Percentiles rank a stretch among this genome's conserved stretches.
phyloP scores from a whole-genome alignment of 768 basidiomycete genomes.

The Suillus decipiens region DNA sequence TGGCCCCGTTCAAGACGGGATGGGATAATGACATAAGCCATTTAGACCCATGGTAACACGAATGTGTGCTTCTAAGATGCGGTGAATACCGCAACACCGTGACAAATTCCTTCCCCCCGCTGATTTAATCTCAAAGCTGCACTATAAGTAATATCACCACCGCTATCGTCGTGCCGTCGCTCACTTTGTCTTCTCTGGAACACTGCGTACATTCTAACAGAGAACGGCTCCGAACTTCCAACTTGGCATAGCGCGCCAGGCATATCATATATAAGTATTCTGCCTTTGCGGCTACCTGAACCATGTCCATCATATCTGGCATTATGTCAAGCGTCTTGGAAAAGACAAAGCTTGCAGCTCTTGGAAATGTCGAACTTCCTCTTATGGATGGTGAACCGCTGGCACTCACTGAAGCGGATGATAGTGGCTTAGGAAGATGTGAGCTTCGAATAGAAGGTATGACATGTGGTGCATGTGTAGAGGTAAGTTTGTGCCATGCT shows the following conservation, averaged over 20 bases:
- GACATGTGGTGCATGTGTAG: constrained; percentile 89
- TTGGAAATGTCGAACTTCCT: constrained; percentile 19
- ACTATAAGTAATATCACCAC: background rate
- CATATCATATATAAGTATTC: background rate
- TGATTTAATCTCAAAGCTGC: background rate
- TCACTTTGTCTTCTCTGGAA: background rate
- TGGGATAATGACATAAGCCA: background rate
- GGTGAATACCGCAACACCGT: background rate
- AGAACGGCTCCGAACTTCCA: background rate
- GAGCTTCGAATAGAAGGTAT: constrained; percentile 86
- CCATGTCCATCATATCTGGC: constrained; percentile 9
- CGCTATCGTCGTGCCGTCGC: background rate
- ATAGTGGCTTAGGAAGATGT: constrained; percentile 50
- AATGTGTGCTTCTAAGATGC: background rate
- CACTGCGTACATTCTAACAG: background rate
- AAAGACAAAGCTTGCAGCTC: constrained; percentile 10
- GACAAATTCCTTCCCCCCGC: background rate
- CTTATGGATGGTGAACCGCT: constrained; percentile 24
- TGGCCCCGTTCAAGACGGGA: background rate
- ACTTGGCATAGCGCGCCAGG: background rate
- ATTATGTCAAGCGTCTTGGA: constrained; percentile 10
- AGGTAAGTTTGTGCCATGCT: constrained; percentile 50
- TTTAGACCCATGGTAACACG: background rate
- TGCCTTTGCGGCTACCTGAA: background rate
- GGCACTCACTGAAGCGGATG: constrained; percentile 25